phyloP scores from a whole-genome alignment of 768 basidiomycete genomes.

The Hypholoma fasciculare region DNA sequence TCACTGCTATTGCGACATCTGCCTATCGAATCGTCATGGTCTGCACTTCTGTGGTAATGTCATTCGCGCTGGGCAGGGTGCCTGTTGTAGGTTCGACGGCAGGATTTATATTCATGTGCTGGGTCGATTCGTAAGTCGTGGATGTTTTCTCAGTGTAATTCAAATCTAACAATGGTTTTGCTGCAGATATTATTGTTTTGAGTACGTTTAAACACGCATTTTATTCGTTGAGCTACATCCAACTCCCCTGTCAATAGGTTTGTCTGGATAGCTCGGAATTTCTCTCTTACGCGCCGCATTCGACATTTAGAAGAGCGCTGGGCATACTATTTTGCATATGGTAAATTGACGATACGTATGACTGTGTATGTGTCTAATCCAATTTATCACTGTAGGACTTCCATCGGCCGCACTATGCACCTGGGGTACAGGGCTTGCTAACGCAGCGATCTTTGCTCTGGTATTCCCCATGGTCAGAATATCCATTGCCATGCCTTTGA shows the following conservation, averaged over 20 bases:
- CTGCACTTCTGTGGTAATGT: slow-evolving; percentile 69
- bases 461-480: slow-evolving; percentile 72
- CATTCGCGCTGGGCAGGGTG: slow-evolving; percentile 60
- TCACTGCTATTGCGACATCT: slow-evolving; percentile 75
- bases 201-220: slow-evolving; percentile 44
- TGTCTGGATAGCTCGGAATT: slow-evolving; percentile 74
- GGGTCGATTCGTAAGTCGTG: slow-evolving; percentile 80
- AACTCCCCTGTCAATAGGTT: slow-evolving; percentile 46
- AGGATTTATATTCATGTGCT: slow-evolving; percentile 77
- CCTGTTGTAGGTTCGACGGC: slow-evolving; percentile 63
- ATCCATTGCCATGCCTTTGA: too few relatives aligned
- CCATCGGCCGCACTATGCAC: slow-evolving; percentile 74
- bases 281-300: slow-evolving; percentile 68
- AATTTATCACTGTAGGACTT: slow-evolving; percentile 48
- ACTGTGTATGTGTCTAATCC: not conserved
- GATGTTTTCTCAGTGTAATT: not conserved
- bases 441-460: slow-evolving; percentile 81
- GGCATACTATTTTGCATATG: slow-evolving; percentile 88
- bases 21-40: slow-evolving; percentile 85
- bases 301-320: slow-evolving; percentile 84
- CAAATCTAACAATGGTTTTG: too few relatives aligned
- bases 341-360: slow-evolving; percentile 27
- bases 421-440: slow-evolving; percentile 73
- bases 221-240: not conserved
- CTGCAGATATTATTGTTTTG: slow-evolving; percentile 84